A percentile compares a stretch with the other conserved stretches of the same genome.
phyloP scores from a whole-genome alignment of 768 basidiomycete species.

The Phanerodontia chrysosporium region DNA sequence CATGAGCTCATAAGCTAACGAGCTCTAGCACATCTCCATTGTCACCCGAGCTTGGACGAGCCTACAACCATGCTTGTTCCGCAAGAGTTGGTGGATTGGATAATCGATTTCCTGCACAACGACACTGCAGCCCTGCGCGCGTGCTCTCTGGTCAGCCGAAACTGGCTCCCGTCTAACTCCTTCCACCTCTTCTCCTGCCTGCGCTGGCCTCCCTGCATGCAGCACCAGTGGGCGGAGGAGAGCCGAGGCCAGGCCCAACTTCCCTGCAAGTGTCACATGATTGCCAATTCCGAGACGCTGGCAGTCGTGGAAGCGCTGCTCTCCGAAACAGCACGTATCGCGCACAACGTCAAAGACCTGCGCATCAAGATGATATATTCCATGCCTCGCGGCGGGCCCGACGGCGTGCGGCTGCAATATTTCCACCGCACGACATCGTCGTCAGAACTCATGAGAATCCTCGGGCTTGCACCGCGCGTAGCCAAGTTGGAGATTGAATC shows the following conservation, averaged over 20 bases:
- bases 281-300: not conserved
- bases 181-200: not conserved
- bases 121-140: not conserved
- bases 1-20: too few species aligned
- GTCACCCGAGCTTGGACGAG: too few species aligned
- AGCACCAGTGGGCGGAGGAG: not conserved
- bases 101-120: not conserved
- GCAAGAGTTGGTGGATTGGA: not conserved
- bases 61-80: too few species aligned
- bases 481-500: too few species aligned
- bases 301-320: not conserved
- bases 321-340: not conserved
- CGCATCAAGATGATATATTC: not conserved
- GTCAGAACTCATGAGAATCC: too few species aligned
- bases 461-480: too few species aligned
- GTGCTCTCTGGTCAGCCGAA: not conserved
- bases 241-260: too few species aligned
- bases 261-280: not conserved
- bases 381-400: too few species aligned
- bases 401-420: too few species aligned
- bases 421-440: too few species aligned
- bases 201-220: not conserved
- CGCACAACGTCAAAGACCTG: not conserved
- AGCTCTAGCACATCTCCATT: too few species aligned
- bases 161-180: not conserved